Conservation (phyloP, 202 grass and related monocot genomes). For the Cymbopogon flexuosus region DNA sequence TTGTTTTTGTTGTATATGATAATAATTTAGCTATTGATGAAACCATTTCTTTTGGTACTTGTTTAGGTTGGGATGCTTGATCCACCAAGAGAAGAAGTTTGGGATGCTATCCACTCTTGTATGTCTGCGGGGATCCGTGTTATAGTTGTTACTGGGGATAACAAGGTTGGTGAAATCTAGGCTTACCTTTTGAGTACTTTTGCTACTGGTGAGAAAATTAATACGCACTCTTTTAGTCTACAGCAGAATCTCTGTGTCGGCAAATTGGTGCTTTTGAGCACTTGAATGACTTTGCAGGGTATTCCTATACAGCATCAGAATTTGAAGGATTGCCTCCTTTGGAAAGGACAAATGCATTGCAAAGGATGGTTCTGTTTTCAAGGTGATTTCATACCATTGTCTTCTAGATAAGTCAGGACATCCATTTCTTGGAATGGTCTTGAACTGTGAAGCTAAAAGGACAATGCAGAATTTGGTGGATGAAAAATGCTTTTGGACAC, state of each 20-base stretch:
- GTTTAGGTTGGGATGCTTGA: conserved; percentile 95
- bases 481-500: conserved; percentile 24
- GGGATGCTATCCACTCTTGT: conserved; percentile 77
- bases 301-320: conserved; percentile 94
- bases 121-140: conserved; percentile 98
- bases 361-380: conserved; percentile 93
- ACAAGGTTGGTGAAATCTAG: conserved; percentile 62
- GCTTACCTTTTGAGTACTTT: conserved; percentile 19
- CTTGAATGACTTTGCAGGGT: conserved; percentile 70
- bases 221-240: conserved; percentile 59
- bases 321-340: conserved; percentile 86
- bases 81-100: conserved; percentile 95
- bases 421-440: conserved; percentile 20
- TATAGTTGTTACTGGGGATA: conserved; percentile 98
- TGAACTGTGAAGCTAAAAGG: conserved; percentile 13
- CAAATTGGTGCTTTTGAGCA: conserved; percentile 88
- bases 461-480: conserved; percentile 15
- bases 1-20: conserved; percentile 29
- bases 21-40: conserved; percentile 23
- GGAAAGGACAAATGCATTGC: conserved; percentile 62
- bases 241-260: conserved; percentile 89
- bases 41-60: conserved; percentile 29
- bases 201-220: conserved; percentile 39
- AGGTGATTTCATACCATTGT: conserved; percentile 50
- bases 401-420: conserved; percentile 27